Evolutionary conservation across 2,329 filamentous ascomycete genomes (phyloP).

Genomic region (Diaporthe helianthi): DNA sequence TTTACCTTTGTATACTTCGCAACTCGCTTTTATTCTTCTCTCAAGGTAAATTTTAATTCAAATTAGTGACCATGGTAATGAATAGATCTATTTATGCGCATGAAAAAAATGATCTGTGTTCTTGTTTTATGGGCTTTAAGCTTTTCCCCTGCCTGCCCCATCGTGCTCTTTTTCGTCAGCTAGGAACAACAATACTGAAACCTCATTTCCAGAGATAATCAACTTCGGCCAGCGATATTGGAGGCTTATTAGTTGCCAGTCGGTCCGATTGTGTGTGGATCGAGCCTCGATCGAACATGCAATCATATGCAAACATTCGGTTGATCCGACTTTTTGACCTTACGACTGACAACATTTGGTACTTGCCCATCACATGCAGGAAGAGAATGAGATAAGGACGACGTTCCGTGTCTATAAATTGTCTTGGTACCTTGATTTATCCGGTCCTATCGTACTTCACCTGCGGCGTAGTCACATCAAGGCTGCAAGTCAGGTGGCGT

Average conservation of each 20-base stretch:
- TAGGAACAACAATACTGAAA: neutral
- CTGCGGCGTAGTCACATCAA: neutral
- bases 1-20: too few relatives aligned
- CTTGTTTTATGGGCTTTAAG: fast-evolving
- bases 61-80: too few relatives aligned
- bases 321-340: neutral
- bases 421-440: constrained; percentile 1
- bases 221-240: neutral
- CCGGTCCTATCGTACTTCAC: neutral
- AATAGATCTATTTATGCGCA: too few relatives aligned
- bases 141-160: too few relatives aligned
- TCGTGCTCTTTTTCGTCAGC: neutral
- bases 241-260: neutral
- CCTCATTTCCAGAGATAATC: neutral
- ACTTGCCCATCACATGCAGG: neutral
- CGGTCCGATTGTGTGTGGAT: neutral
- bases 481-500: neutral
- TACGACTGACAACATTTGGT: neutral
- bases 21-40: neutral
- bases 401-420: neutral
- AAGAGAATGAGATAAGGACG: neutral
- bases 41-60: too few relatives aligned
- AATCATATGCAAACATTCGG: neutral
- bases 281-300: neutral
- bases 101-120: neutral